phyloP scores from a whole-genome alignment of 257 asterid genomes.

The Salvia hispanica region DNA sequence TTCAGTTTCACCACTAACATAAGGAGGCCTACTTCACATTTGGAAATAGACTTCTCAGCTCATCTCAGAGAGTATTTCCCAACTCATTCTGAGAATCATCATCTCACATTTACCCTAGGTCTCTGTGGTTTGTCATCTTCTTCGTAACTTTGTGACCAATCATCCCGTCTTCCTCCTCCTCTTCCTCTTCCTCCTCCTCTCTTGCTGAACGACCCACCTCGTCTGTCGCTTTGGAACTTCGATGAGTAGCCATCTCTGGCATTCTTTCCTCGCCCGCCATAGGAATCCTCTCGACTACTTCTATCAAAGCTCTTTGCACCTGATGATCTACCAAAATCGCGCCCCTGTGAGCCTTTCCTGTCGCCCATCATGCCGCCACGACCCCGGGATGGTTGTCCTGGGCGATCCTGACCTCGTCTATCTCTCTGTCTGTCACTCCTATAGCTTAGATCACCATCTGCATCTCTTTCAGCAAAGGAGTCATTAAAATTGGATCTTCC shows the following conservation, averaged over 20 bases:
- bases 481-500: slow-evolving; percentile 38
- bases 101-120: slow-evolving; percentile 75
- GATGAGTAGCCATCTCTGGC: slow-evolving; percentile 33
- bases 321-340: slow-evolving; percentile 44
- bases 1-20: slow-evolving; percentile 1
- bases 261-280: slow-evolving; percentile 31
- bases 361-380: slow-evolving; percentile 32
- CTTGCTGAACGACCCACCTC: slow-evolving; percentile 47
- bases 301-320: slow-evolving; percentile 42
- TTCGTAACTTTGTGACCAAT: slow-evolving; percentile 44
- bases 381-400: slow-evolving; percentile 29
- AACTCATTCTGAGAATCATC: slow-evolving; percentile 7
- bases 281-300: slow-evolving; percentile 37
- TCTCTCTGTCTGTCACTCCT: slow-evolving; percentile 36
- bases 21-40: not conserved
- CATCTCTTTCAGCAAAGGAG: slow-evolving; percentile 47
- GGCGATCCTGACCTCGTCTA: slow-evolving; percentile 32
- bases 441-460: slow-evolving; percentile 43
- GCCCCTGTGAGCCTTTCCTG: slow-evolving; percentile 35
- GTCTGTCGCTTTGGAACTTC: slow-evolving; percentile 37
- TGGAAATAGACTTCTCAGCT: not conserved
- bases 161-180: slow-evolving; percentile 33
- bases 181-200: slow-evolving; percentile 33
- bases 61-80: not conserved
- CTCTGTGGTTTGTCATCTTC: slow-evolving; percentile 56